Conservation (phyloP, 495 filamentous ascomycete species). For the Daldinia decipiens region DNA sequence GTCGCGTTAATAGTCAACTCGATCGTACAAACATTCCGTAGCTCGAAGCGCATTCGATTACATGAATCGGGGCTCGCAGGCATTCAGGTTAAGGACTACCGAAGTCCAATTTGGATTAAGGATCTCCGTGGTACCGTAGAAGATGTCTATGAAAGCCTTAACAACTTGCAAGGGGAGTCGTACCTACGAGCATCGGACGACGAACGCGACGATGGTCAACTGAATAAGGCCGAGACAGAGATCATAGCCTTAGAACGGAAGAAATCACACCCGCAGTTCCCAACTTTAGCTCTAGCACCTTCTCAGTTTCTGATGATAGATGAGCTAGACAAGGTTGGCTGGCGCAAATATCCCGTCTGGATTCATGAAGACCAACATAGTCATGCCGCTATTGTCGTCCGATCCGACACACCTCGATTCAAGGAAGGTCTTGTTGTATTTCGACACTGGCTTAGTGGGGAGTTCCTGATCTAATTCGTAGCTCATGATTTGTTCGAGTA, state of each 20-base stretch:
- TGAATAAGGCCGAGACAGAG: constrained; percentile 33
- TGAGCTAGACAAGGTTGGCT: constrained; percentile 77
- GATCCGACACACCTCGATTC: constrained; percentile 69
- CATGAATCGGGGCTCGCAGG: constrained; percentile 78
- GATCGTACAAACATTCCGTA: constrained; percentile 76
- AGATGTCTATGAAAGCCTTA: constrained; percentile 75
- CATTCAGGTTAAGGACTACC: constrained; percentile 70
- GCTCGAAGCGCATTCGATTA: constrained; percentile 73
- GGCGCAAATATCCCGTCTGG: constrained; percentile 83
- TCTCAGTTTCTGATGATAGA: constrained; percentile 86
- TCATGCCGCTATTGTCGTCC: constrained; percentile 91
- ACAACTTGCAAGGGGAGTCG: constrained; percentile 67
- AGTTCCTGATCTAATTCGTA: constrained; percentile 70
- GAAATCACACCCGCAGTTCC: constrained; percentile 54
- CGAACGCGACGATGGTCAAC: constrained; percentile 31
- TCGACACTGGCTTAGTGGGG: constrained; percentile 80
- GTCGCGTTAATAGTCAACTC: constrained; percentile 79
- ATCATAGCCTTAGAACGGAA: constrained; percentile 52
- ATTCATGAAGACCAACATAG: constrained; percentile 83
- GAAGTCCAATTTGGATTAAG: constrained; percentile 78
- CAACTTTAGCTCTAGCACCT: constrained; percentile 78
- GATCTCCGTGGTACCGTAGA: constrained; percentile 77
- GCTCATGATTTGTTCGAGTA: neutral
- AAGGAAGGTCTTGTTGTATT: constrained; percentile 82
- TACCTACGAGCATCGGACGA: constrained; percentile 64